Conservation (phyloP, 2,329 filamentous ascomycete species). For the Pseudopyrenochaeta lycopersici region DNA sequence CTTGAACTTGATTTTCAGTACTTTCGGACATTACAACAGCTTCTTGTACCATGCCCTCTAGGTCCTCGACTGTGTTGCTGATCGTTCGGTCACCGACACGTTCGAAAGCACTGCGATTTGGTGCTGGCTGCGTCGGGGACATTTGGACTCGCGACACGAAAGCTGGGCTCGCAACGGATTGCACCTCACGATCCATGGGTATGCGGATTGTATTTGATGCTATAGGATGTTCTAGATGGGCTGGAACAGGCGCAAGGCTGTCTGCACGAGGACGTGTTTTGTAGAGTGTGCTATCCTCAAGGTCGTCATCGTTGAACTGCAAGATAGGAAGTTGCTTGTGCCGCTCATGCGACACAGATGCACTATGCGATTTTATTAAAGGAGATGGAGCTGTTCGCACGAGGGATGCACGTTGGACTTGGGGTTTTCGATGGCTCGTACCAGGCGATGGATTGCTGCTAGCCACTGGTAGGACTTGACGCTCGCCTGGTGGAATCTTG, state of each 20-base stretch:
- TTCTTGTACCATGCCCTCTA: constrained; percentile 56
- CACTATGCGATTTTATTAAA: constrained; percentile 3
- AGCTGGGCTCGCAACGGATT: constrained; percentile 15
- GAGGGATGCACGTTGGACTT: constrained; percentile 14
- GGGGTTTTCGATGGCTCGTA: constrained; percentile 22
- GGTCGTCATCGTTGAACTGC: constrained; percentile 12
- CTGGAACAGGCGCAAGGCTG: constrained; percentile 32
- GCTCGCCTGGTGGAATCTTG: constrained; percentile 7
- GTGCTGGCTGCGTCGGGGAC: constrained; percentile 31
- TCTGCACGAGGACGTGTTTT: constrained; percentile 17
- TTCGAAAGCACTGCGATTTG: constrained; percentile 30
- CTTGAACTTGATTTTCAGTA: constrained; percentile 39
- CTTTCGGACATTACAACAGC: constrained; percentile 50
- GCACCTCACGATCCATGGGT: constrained; percentile 10
- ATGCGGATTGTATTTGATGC: constrained; percentile 24
- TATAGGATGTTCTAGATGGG: constrained; percentile 30
- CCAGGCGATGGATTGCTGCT: constrained; percentile 26
- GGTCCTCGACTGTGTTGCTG: constrained; percentile 47
- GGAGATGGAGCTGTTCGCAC: constrained; percentile 8
- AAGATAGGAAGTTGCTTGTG: constrained; percentile 24
- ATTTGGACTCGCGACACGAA: constrained; percentile 27
- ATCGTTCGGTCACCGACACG: constrained; percentile 24
- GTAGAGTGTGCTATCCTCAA: constrained; percentile 2
- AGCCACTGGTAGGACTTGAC: constrained; percentile 6
- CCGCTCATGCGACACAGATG: constrained; percentile 14